These are phyloP conservation scores for Meredithiella fracta DNA, from an alignment of 2,329 filamentous ascomycete species.

Conservation along the genomic window DNA sequence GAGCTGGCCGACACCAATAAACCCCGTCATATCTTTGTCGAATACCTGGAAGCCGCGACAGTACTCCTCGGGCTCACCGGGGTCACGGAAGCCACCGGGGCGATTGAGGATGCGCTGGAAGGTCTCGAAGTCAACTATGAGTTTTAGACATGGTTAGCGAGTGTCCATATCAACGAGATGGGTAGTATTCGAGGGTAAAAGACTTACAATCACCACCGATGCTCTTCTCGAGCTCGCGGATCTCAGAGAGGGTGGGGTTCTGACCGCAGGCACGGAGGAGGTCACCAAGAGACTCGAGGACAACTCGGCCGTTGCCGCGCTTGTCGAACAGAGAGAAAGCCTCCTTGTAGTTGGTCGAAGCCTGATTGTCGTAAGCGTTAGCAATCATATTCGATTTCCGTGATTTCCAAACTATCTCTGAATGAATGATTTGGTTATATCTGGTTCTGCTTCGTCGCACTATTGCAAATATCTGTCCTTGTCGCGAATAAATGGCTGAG, in stretches of 20 bases:
- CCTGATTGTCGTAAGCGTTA: constrained; percentile 41
- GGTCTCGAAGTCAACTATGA: constrained; percentile 84
- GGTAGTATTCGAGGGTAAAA: background rate
- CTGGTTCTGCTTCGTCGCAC: too few species aligned
- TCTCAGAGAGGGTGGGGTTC: constrained; percentile 90
- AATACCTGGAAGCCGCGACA: constrained; percentile 98
- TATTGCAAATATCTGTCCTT: too few species aligned
- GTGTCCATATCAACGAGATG: background rate
- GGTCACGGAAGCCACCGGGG: constrained; percentile 93
- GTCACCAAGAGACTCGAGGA: constrained; percentile 75
- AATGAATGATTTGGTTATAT: background rate
- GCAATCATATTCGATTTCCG: constrained; percentile 19
- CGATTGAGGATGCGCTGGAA: constrained; percentile 96
- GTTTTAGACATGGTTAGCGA: background rate
- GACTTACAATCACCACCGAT: constrained; percentile 80
- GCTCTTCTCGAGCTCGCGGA: constrained; percentile 77
- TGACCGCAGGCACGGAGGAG: constrained; percentile 91
- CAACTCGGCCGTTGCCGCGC: constrained; percentile 86
- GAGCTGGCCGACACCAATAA: constrained; percentile 92
- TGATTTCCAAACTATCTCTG: background rate
- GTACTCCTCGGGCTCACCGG: constrained; percentile 94
- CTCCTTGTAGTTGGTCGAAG: constrained; percentile 98
- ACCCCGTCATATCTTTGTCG: constrained; percentile 96
- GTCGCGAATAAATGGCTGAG: too few species aligned
- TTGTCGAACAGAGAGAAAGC: constrained; percentile 99